phyloP scores from a whole-genome alignment of 2,329 filamentous ascomycete genomes.

The Aureobasidium sp. region DNA sequence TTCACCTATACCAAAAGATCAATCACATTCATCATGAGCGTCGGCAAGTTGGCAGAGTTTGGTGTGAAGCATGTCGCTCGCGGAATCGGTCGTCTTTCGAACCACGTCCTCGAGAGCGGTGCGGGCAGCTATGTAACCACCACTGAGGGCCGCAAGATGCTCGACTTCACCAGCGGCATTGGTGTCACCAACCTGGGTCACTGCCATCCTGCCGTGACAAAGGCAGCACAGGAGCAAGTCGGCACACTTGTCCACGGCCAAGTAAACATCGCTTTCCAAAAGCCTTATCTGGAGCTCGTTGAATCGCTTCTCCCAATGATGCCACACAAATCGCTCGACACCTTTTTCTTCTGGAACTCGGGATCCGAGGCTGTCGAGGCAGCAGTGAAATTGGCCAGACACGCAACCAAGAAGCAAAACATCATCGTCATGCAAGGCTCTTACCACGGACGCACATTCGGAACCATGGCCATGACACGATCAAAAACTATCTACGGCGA shows the following conservation, averaged over 20 bases:
- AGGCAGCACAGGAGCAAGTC: constrained; percentile 31
- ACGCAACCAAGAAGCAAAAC: constrained; percentile 33
- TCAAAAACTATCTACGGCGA: constrained; percentile 32
- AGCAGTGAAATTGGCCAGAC: constrained; percentile 31
- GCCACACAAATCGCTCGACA: constrained; percentile 32
- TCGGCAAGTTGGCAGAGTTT: constrained; percentile 18
- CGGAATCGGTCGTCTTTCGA: constrained; percentile 18
- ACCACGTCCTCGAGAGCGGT: constrained; percentile 28
- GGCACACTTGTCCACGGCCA: constrained; percentile 35
- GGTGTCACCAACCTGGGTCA: constrained; percentile 32
- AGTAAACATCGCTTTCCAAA: constrained; percentile 37
- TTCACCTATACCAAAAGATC: background rate
- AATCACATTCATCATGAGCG: constrained; percentile 15
- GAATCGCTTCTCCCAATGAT: constrained; percentile 30
- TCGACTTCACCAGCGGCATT: constrained; percentile 32
- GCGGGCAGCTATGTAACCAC: constrained; percentile 30
- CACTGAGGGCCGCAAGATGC: constrained; percentile 24
- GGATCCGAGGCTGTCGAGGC: constrained; percentile 33
- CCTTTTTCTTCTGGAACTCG: constrained; percentile 36
- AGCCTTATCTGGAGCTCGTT: constrained; percentile 32
- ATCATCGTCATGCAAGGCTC: constrained; percentile 34
- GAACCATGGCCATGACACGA: constrained; percentile 31
- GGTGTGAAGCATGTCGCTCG: constrained; percentile 18
- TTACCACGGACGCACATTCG: constrained; percentile 33
- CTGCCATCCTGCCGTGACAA: constrained; percentile 32